phyloP scores from a whole-genome alignment of 345 rosid genomes.

The Salix udensis region DNA sequence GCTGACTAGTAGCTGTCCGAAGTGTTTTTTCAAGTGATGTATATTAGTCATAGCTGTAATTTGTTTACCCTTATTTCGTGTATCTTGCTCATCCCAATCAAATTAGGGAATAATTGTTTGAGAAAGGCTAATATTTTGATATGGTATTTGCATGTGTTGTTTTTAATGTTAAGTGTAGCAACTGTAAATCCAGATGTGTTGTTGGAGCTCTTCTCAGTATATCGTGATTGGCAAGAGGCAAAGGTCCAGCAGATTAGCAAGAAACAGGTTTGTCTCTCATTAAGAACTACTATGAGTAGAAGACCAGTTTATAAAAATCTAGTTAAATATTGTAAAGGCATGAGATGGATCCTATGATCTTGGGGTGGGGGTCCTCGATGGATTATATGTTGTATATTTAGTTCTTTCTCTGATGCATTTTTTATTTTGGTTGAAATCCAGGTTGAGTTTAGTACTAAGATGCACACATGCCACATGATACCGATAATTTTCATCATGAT shows the following conservation, averaged over 20 bases:
- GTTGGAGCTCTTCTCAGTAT: conserved; percentile 75
- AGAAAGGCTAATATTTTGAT: neutral
- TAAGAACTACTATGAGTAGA: neutral
- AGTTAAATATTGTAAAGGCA: neutral
- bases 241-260: conserved; percentile 58
- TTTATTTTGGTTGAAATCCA: conserved; percentile 7
- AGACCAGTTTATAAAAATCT: neutral
- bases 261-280: conserved; percentile 53
- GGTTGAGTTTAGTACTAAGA: conserved; percentile 8
- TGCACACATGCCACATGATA: neutral
- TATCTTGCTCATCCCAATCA: neutral
- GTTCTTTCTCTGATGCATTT: neutral
- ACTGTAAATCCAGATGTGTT: conserved; percentile 73
- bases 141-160: neutral
- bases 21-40: neutral
- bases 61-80: neutral
- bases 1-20: neutral
- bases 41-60: neutral
- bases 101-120: neutral
- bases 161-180: conserved; percentile 33
- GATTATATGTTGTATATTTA: neutral
- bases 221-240: conserved; percentile 73
- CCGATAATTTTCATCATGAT: neutral
- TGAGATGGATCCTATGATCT: neutral
- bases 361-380: neutral